These are phyloP conservation scores for Cercophora scortea DNA, from an alignment of 495 filamentous ascomycete genomes.

Conservation along the genomic window DNA sequence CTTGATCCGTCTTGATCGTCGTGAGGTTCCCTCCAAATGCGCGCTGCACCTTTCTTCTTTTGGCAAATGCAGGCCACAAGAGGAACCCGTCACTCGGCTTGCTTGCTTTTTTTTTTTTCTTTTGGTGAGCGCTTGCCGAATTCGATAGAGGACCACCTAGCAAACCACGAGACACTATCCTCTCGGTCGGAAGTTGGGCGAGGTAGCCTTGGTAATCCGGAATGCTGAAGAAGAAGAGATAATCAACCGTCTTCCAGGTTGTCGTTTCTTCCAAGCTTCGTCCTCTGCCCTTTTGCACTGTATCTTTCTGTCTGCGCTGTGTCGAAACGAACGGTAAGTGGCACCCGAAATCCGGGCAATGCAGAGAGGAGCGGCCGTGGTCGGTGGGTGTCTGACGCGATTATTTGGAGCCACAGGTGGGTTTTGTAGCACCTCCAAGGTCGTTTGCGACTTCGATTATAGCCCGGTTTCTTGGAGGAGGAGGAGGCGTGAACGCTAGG, in stretches of 20 bases:
- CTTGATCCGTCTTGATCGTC: neutral
- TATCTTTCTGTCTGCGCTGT: neutral
- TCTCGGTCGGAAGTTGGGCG: neutral
- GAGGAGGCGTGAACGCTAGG: neutral
- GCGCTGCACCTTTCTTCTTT: slow-evolving; percentile 20
- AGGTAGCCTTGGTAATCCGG: no score
- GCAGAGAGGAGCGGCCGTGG: neutral
- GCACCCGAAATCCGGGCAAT: neutral
- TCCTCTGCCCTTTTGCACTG: neutral
- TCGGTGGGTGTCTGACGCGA: slow-evolving; percentile 1
- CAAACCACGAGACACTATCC: neutral
- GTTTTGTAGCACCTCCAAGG: neutral
- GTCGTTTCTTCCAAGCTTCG: neutral
- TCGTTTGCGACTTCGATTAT: no score
- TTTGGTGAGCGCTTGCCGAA: slow-evolving; percentile 16
- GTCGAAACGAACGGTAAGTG: slow-evolving; percentile 2
- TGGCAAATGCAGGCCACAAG: slow-evolving; percentile 14
- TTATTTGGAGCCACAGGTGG: neutral
- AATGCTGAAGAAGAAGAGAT: neutral
- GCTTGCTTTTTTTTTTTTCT: neutral
- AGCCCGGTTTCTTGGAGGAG: no score
- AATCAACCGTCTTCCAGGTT: neutral
- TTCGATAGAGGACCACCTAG: neutral
- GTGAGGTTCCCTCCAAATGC: no score
- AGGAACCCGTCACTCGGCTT: slow-evolving; percentile 6